Evolutionary conservation across 2,329 filamentous ascomycete genomes (phyloP), one percentile per base, ranked within the genome.

Genomic region (Thielaviopsis punctulata): DNA sequence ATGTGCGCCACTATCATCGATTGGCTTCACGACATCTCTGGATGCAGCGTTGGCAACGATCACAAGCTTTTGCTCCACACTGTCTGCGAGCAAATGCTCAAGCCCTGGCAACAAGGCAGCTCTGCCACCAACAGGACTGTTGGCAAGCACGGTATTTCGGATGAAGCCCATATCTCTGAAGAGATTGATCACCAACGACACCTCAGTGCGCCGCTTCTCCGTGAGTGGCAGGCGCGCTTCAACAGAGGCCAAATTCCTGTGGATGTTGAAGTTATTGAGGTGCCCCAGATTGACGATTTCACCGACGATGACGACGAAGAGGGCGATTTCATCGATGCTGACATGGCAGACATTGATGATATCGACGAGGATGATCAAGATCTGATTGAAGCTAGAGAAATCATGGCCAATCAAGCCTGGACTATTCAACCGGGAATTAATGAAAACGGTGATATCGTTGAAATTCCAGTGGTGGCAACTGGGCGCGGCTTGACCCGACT

Each of bases 1-100:
- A 98, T 98, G 93, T 95, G 89, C 60, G 88, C 86, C n/a, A 87
- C 88, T 15, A 90, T 98, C 56, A 84, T 98, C 51, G 89, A 95
- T 60, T 98, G 93, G 93, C 75, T 98, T 19, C 77, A 82, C 50
- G 93, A 98, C 65, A 93, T 98, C 60, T 79, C 88, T 7, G 88
- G 88, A 25, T 95, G 89, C 65, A 84, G 80, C 51, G 84, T 95
- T 46, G 87, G 86, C 1, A 72, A 79, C 27, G 87, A 98, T 61
- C 77, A 80, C 56, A 73, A 85, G 55, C 79, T 96, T 18, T 70
- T 98, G 44, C 78, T 88, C 36, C 81, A 79, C 49, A 80, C 84
- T 6, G 79, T 98, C 39, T 98, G 92, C 61, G 87, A 96, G 64
- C 87, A 98, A 65, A 76, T 96, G 60, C 77, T 98, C 56, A 84